These are phyloP conservation scores for Tuctoria greenei DNA, from an alignment of 176 grass and related monocot genomes.

Conservation along the genomic window DNA sequence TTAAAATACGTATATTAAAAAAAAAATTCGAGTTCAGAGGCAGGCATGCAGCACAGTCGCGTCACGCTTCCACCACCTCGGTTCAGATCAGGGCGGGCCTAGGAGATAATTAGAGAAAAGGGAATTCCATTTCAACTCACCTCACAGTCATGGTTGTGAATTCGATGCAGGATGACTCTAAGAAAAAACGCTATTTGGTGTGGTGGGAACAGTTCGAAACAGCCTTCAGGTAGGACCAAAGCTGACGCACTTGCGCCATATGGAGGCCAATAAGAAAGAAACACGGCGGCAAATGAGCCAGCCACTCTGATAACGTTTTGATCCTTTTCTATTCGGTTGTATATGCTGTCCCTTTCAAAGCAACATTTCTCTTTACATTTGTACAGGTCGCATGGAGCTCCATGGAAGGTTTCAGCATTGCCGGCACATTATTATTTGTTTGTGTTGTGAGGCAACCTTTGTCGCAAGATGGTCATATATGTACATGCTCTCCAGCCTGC, in stretches of 20 bases:
- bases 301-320: background rate
- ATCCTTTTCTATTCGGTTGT: background rate
- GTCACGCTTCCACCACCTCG: background rate
- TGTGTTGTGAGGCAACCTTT: background rate
- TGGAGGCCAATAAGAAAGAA: conserved; percentile 49
- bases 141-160: background rate
- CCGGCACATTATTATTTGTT: conserved; percentile 36
- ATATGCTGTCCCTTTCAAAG: conserved; percentile 24
- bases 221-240: conserved; percentile 7
- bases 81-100: background rate
- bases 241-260: conserved; percentile 23
- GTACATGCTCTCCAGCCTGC: background rate
- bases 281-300: background rate
- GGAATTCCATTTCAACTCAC: background rate
- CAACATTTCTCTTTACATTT: conserved; percentile 41
- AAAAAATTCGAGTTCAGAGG: no score
- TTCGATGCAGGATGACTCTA: background rate
- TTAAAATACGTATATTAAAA: no score
- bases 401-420: conserved; percentile 39
- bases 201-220: background rate
- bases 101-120: background rate
- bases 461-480: conserved; percentile 21
- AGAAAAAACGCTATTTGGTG: background rate
- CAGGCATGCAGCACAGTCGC: no score
- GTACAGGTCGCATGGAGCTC: conserved; percentile 22